Evolutionary conservation across 768 basidiomycete genomes (phyloP), one percentile per base, ranked within the genome.

Genomic region (Leccinum disarticulatum): DNA sequence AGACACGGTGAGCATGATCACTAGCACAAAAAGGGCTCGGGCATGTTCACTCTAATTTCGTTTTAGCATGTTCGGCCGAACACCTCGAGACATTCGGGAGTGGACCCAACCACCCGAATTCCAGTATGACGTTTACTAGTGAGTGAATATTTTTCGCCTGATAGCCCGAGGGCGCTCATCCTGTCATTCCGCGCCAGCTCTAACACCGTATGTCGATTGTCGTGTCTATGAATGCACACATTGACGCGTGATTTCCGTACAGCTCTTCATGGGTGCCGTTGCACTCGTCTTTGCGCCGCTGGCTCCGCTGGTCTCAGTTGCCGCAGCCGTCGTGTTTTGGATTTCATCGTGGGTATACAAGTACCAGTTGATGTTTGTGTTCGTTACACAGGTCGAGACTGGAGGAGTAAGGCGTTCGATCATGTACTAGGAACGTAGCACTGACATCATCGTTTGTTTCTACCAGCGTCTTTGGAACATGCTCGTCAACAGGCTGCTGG

Each of bases 301-400:
- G 6, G 95, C 96, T 0, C 97, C 97, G 1, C 76, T 98, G 31
- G 95, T 99, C 15, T 83, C 82, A 9, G 80, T 95, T 28, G 91
- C 90, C 17, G 93, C 87, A 13, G 87, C 88, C 3, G 71, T 89
- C 33, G 93, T 97, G 22, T 91, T 95, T 73, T 98, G 94, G 91
- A 77, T 89, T 68, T 85, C 85, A 61, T 90, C 88, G 6, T 86
- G 86, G 80, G 90, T 93, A 22, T 93, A 95, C 81, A 99, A 98
- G 76, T 98, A 98, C 69, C 91, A 95, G 77, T 79, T 98, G 53
- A 94, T 98, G 87, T 98, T 96, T 73, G 93, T 96, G 58, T 95
- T 83, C 70, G 77, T 93, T 52, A 87, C 94, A 6, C 87, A 87
- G 62, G 90, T 94, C 14, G 97, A 99, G 75, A 92, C 88, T 54